Evolutionary conservation across 176 grass and related monocot species (phyloP).

Genomic region (Poa annua): DNA sequence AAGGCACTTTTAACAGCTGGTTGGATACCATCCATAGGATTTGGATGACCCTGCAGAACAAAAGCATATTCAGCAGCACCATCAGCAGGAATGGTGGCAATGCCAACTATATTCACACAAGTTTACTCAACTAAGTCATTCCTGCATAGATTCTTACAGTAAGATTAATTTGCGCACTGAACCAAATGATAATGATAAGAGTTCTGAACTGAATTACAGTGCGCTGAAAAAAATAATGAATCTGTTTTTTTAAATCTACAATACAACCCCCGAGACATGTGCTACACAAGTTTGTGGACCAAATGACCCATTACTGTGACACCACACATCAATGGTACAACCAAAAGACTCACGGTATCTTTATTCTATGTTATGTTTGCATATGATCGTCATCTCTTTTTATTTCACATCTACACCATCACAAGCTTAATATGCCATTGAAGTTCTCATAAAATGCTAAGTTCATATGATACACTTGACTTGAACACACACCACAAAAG

Average conservation of each 20-base stretch:
- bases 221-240: background rate
- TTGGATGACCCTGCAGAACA: conserved; percentile 65
- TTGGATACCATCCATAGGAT: conserved; percentile 92
- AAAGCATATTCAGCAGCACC: conserved; percentile 20
- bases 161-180: background rate
- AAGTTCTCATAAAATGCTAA: background rate
- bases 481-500: background rate
- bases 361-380: background rate
- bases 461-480: background rate
- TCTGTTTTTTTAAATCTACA: background rate
- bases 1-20: conserved; percentile 91
- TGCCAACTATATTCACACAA: conserved; percentile 11
- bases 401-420: conserved; percentile 1
- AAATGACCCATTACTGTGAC: background rate
- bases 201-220: conserved; percentile 5
- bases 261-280: background rate
- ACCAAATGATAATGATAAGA: background rate
- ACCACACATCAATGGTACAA: conserved; percentile 6
- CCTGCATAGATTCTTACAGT: conserved; percentile 10
- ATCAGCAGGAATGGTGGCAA: conserved; percentile 26
- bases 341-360: background rate
- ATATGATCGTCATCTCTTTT: background rate
- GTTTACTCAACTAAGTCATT: background rate
- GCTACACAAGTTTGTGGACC: background rate
- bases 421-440: conserved; percentile 10